Conservation (phyloP, 768 basidiomycete species). For the Boletus speciosus region DNA sequence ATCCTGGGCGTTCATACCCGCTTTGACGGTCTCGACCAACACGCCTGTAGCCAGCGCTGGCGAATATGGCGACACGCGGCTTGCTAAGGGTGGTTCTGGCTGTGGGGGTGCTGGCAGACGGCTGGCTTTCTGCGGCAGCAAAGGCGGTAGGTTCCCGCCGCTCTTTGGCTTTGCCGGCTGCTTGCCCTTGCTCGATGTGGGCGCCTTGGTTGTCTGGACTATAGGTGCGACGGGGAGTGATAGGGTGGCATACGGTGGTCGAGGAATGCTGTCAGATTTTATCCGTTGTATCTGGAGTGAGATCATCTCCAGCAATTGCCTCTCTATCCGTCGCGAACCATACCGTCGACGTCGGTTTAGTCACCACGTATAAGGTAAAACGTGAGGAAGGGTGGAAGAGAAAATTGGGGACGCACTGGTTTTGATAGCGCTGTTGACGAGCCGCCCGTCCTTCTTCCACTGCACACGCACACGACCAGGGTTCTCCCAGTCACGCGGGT, state of each 20-base stretch:
- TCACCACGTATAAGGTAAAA: neutral
- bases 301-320: constrained; percentile 73
- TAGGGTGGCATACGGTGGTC: constrained; percentile 52
- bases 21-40: constrained; percentile 79
- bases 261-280: constrained; percentile 69
- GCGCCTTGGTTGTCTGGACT: constrained; percentile 30
- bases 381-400: neutral
- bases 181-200: constrained; percentile 45
- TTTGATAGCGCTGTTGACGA: constrained; percentile 65
- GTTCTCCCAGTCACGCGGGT: constrained; percentile 98
- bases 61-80: constrained; percentile 75
- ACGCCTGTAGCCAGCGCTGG: constrained; percentile 75
- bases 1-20: constrained; percentile 72
- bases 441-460: constrained; percentile 76
- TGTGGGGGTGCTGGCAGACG: constrained; percentile 72
- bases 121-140: constrained; percentile 26
- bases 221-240: constrained; percentile 28
- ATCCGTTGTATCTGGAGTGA: constrained; percentile 66
- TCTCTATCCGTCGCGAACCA: constrained; percentile 47
- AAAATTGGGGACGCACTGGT: constrained; percentile 55
- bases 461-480: constrained; percentile 92
- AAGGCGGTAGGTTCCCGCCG: constrained; percentile 30
- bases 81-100: constrained; percentile 68
- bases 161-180: constrained; percentile 47
- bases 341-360: neutral